Evolutionary conservation across 805 yeast species (phyloP).

Genomic region (Candida stauntonica): DNA sequence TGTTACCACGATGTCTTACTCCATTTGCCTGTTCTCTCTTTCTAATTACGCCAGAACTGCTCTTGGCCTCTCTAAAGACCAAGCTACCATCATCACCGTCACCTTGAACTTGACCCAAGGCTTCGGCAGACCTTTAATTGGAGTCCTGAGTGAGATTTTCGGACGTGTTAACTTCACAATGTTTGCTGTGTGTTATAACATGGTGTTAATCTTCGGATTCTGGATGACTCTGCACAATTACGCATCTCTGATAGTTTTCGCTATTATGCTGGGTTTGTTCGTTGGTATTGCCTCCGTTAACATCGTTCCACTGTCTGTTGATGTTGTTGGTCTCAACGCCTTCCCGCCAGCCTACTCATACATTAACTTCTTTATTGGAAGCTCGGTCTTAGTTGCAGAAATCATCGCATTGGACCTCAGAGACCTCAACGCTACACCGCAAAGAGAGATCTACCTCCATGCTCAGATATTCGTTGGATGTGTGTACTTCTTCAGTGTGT

Average conservation of each 20-base stretch:
- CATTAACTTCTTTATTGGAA: conserved; percentile 30
- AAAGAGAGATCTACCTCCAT: conserved; percentile 45
- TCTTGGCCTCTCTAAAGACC: conserved; percentile 40
- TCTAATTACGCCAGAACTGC: conserved; percentile 43
- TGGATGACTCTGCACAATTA: conserved; percentile 47
- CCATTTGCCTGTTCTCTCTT: conserved; percentile 41
- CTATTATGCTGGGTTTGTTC: conserved; percentile 39
- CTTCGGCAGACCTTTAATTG: conserved; percentile 47
- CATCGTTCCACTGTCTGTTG: conserved; percentile 37
- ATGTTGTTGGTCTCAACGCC: conserved; percentile 34
- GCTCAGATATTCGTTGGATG: conserved; percentile 59
- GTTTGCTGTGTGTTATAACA: conserved; percentile 31
- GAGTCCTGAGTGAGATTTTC: conserved; percentile 38
- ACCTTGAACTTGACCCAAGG: conserved; percentile 43
- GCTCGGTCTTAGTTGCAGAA: conserved; percentile 43
- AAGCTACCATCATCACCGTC: conserved; percentile 44
- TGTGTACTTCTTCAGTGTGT: conserved; percentile 38
- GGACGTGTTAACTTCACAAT: conserved; percentile 47
- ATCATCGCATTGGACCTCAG: conserved; percentile 49
- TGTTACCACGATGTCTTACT: conserved; percentile 36
- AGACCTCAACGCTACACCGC: conserved; percentile 19
- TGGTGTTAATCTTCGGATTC: conserved; percentile 38
- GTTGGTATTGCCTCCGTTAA: conserved; percentile 44
- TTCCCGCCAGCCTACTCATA: conserved; percentile 38
- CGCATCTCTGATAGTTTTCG: conserved; percentile 36